Conservation (phyloP, 2,329 filamentous ascomycete species). For the Cordyceps militaris region DNA sequence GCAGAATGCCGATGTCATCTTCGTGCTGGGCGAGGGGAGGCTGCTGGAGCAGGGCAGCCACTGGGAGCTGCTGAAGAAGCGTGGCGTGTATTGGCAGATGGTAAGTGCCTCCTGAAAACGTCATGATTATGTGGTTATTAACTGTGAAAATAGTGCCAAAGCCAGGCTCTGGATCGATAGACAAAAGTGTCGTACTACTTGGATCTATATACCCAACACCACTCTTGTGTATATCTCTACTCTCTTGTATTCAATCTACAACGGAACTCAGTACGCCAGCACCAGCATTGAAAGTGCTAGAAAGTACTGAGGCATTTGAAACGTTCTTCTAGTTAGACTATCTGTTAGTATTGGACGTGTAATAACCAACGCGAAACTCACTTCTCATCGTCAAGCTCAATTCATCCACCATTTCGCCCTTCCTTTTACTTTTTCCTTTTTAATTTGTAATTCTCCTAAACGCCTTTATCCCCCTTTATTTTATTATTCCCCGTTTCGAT, state of each 20-base stretch:
- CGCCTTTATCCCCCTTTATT: no score
- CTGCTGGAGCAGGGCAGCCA: constrained; percentile 50
- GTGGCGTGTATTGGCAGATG: constrained; percentile 52
- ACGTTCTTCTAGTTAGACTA: no score
- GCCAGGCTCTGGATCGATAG: constrained; percentile 49
- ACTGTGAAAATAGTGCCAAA: constrained; percentile 42
- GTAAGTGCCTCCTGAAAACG: constrained; percentile 28
- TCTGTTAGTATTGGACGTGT: no score
- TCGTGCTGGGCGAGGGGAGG: constrained; percentile 62
- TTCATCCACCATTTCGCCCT: no score
- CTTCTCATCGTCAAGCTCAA: no score
- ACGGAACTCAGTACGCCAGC: background rate
- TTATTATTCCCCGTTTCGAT: no score
- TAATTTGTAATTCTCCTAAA: no score
- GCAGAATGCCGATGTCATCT: constrained; percentile 73
- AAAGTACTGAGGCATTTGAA: no score
- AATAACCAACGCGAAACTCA: no score
- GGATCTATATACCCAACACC: background rate
- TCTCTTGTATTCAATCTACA: background rate
- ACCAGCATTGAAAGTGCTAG: background rate
- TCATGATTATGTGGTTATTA: constrained; percentile 16
- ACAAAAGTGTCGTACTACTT: background rate
- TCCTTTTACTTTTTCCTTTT: no score
- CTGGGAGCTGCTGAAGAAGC: constrained; percentile 41
- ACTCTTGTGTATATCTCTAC: background rate